Conservation (phyloP, 108 stramenopile genomes). For the Fragilaria crotonensis region DNA sequence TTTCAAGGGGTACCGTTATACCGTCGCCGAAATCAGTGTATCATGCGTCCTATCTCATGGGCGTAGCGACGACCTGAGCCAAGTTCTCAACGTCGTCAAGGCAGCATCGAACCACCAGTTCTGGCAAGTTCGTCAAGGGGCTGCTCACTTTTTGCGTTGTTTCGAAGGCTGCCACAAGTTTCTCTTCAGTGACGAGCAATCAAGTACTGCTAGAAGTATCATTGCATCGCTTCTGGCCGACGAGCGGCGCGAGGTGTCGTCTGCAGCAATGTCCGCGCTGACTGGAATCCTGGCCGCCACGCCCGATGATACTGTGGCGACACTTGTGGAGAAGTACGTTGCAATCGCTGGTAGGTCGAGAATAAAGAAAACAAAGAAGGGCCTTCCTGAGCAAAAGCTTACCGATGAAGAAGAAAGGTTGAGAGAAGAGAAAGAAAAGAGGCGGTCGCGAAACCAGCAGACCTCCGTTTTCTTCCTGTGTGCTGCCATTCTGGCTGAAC, state of each 20-base stretch:
- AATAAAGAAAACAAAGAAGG: constrained; percentile 60
- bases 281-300: constrained; percentile 78
- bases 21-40: constrained; percentile 68
- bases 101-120: constrained; percentile 41
- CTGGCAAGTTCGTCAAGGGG: constrained; percentile 87
- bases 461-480: constrained; percentile 76
- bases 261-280: constrained; percentile 71
- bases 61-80: constrained; percentile 42
- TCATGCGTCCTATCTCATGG: constrained; percentile 63
- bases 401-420: constrained; percentile 30
- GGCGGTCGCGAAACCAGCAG: constrained; percentile 61
- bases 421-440: constrained; percentile 40
- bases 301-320: constrained; percentile 32
- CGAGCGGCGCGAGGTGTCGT: constrained; percentile 76
- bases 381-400: not conserved
- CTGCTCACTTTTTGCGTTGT: constrained; percentile 73
- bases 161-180: constrained; percentile 84
- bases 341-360: constrained; percentile 58
- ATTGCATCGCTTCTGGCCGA: constrained; percentile 66
- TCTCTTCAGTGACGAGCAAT: constrained; percentile 54
- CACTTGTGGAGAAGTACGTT: constrained; percentile 63
- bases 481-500: constrained; percentile 68
- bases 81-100: constrained; percentile 46
- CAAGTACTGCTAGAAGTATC: constrained; percentile 35
- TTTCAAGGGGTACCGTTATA: constrained; percentile 69